These are phyloP conservation scores for Athelia sp. DNA, from an alignment of 1,284 basidiomycete genomes.

Conservation along the genomic window DNA sequence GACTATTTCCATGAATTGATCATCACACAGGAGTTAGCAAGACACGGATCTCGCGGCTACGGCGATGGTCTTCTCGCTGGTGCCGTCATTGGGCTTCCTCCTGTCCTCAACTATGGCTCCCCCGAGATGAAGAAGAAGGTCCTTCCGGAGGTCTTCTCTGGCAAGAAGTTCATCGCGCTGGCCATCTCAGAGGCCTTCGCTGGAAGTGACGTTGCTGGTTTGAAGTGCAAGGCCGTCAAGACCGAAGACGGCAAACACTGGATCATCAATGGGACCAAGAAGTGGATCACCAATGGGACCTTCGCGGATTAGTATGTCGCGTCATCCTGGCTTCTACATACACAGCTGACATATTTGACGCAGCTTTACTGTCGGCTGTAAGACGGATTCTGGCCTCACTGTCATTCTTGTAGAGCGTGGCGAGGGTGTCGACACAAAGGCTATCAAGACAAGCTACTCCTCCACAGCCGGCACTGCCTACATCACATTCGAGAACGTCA, in stretches of 20 bases:
- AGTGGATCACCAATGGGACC: slow-evolving; percentile 79
- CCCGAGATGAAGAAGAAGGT: slow-evolving; percentile 55
- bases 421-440: slow-evolving; percentile 72
- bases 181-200: slow-evolving; percentile 74
- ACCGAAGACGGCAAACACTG: slow-evolving; percentile 64
- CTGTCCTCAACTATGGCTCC: slow-evolving; percentile 57
- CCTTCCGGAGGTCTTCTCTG: slow-evolving; percentile 58
- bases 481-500: slow-evolving; percentile 80
- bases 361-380: slow-evolving; percentile 60
- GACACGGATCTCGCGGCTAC: neutral
- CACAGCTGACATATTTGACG: neutral
- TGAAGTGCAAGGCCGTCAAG: slow-evolving; percentile 63
- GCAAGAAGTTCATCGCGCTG: slow-evolving; percentile 46
- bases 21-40: neutral
- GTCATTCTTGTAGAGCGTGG: slow-evolving; percentile 75
- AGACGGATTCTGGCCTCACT: slow-evolving; percentile 64
- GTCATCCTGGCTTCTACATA: neutral
- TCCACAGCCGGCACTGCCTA: slow-evolving; percentile 70
- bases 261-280: slow-evolving; percentile 57
- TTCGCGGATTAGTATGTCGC: slow-evolving; percentile 28
- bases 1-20: slow-evolving; percentile 2
- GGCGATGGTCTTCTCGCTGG: slow-evolving; percentile 36
- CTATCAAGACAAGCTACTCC: slow-evolving; percentile 76
- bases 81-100: slow-evolving; percentile 52
- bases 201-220: slow-evolving; percentile 63